Evolutionary conservation across 2,329 filamentous ascomycete species (phyloP).

Genomic region (Cercospora zeae-maydis): DNA sequence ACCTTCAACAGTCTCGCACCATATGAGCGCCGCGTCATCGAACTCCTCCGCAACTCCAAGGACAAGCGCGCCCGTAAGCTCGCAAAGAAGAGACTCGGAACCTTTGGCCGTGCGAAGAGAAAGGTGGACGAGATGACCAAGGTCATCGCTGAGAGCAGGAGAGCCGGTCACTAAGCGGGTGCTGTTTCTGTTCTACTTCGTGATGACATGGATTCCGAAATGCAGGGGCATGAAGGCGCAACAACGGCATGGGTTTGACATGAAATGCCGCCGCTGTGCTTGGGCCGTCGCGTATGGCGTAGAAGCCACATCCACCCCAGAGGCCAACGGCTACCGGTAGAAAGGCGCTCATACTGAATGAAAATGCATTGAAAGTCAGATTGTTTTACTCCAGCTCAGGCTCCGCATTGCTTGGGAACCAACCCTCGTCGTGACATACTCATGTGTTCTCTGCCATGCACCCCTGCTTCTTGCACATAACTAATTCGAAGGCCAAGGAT

Average conservation of each 20-base stretch:
- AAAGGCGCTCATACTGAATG: conserved; percentile 25
- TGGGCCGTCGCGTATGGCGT: conserved; percentile 7
- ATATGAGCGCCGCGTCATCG: conserved; percentile 96
- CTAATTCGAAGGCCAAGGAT: background rate
- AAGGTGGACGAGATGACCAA: conserved; percentile 99
- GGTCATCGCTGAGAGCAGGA: conserved; percentile 94
- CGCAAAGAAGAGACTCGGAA: conserved; percentile 99
- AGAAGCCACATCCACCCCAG: conserved; percentile 5
- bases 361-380: conserved; percentile 23
- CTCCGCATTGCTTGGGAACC: background rate
- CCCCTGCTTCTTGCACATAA: no score
- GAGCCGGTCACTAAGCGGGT: conserved; percentile 61
- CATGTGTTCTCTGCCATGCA: background rate
- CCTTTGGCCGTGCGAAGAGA: conserved; percentile 96
- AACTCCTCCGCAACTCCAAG: conserved; percentile 98
- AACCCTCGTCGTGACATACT: background rate
- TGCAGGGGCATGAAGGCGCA: conserved; percentile 24
- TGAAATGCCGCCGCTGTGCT: conserved; percentile 13
- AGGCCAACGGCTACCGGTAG: conserved; percentile 13
- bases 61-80: conserved; percentile 99
- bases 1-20: conserved; percentile 39
- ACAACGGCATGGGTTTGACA: conserved; percentile 16
- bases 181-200: conserved; percentile 15
- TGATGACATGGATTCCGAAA: conserved; percentile 12
- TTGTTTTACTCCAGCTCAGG: background rate